Conservation (phyloP, 2,329 filamentous ascomycete species). For the Hortaea sp. region DNA sequence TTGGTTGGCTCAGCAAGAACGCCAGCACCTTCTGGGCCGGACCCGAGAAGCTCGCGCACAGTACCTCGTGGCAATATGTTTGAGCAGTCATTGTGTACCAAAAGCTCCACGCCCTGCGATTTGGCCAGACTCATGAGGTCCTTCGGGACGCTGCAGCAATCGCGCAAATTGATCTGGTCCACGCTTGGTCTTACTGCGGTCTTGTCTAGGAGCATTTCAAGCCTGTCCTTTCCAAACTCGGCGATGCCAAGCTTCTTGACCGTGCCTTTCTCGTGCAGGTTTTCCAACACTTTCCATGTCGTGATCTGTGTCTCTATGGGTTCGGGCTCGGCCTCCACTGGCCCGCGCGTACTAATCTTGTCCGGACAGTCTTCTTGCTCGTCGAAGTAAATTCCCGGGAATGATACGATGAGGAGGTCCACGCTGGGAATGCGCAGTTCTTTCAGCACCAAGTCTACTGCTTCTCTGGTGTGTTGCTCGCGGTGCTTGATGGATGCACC, state of each 20-base stretch:
- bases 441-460: constrained; percentile 67
- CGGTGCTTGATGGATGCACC: constrained; percentile 38
- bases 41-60: constrained; percentile 70
- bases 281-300: constrained; percentile 59
- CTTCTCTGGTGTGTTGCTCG: constrained; percentile 62
- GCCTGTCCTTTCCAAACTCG: constrained; percentile 79
- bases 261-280: constrained; percentile 57
- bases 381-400: constrained; percentile 87
- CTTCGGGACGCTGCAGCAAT: constrained; percentile 93
- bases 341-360: constrained; percentile 37
- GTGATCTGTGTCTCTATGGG: constrained; percentile 55
- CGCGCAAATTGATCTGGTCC: constrained; percentile 90
- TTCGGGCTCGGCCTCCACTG: constrained; percentile 41
- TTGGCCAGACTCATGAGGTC: constrained; percentile 78
- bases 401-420: constrained; percentile 84
- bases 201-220: constrained; percentile 64
- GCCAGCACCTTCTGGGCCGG: constrained; percentile 60
- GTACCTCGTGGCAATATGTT: constrained; percentile 83
- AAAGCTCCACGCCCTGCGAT: constrained; percentile 68
- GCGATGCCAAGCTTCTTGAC: constrained; percentile 73
- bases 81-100: constrained; percentile 90
- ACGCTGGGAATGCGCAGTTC: constrained; percentile 67
- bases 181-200: constrained; percentile 67
- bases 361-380: constrained; percentile 70
- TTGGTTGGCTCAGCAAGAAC: constrained; percentile 52